A percentile compares a stretch with the other conserved stretches of the same genome.
These are phyloP conservation scores for Neonectria hederae DNA, from an alignment of 2,329 filamentous ascomycete species.

Conservation along the genomic window DNA sequence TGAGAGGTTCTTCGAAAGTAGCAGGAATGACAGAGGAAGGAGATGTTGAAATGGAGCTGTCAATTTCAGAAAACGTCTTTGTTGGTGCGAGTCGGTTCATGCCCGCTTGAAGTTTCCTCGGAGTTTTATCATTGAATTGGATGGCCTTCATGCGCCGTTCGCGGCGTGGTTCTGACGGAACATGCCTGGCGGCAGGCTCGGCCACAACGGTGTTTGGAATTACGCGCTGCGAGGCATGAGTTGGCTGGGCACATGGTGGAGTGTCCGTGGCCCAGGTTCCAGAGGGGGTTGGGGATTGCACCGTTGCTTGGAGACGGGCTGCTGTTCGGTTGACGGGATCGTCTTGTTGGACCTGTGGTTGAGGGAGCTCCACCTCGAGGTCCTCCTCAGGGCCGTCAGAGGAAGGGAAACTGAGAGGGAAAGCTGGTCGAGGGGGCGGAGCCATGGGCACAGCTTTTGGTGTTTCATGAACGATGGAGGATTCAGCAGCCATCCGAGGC, in stretches of 20 bases:
- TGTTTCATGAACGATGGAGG: conserved; percentile 39
- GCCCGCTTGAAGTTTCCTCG: conserved; percentile 22
- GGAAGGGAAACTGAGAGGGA: conserved; percentile 21
- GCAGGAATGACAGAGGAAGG: conserved; percentile 45
- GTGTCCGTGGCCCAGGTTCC: conserved; percentile 35
- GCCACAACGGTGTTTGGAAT: conserved; percentile 32
- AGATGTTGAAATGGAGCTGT: conserved; percentile 40
- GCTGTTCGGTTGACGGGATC: conserved; percentile 40
- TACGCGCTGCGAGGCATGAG: conserved; percentile 31
- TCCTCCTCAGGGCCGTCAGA: conserved; percentile 47
- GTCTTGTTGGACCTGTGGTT: conserved; percentile 34
- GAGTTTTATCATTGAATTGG: conserved; percentile 33
- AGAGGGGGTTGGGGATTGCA: conserved; percentile 28
- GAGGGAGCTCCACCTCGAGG: conserved; percentile 49
- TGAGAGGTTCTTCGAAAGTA: conserved; percentile 34
- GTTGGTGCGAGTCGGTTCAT: conserved; percentile 38
- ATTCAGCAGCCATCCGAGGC: conserved; percentile 23
- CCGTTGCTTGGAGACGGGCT: conserved; percentile 26
- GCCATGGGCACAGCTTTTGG: conserved; percentile 30
- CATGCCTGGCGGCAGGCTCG: neutral
- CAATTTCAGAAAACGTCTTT: conserved; percentile 33
- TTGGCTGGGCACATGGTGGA: conserved; percentile 48
- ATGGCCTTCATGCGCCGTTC: conserved; percentile 42
- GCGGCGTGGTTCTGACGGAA: conserved; percentile 16
- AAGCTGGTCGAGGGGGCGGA: conserved; percentile 23